Conservation (phyloP, 768 basidiomycete genomes). For the Leccinum imitatum region DNA sequence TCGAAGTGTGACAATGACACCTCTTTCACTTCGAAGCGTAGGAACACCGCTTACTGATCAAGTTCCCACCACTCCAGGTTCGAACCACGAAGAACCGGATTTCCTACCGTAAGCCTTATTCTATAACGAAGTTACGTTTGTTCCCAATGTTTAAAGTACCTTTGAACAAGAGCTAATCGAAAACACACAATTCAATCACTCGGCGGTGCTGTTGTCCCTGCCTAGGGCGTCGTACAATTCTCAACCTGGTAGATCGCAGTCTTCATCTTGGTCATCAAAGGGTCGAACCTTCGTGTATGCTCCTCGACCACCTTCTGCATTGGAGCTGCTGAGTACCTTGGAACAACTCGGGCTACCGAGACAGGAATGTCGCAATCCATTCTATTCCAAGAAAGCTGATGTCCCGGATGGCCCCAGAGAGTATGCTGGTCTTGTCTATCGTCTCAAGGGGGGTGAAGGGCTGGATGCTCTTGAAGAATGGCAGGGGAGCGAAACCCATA, state of each 20-base stretch:
- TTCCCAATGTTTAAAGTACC: constrained; percentile 9
- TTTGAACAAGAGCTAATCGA: constrained; percentile 14
- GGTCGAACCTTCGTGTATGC: constrained; percentile 44
- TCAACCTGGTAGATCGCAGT: constrained; percentile 2
- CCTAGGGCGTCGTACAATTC: constrained; percentile 23
- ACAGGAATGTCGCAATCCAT: constrained; percentile 74
- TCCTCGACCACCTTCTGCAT: constrained; percentile 48
- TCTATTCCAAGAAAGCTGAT: constrained; percentile 73
- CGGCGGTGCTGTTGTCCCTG: not conserved
- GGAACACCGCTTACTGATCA: not conserved
- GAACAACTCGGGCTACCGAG: constrained; percentile 48
- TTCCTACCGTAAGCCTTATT: constrained; percentile 19
- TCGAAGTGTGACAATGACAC: constrained; percentile 1
- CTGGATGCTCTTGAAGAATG: constrained; percentile 63
- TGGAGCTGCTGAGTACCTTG: constrained; percentile 45
- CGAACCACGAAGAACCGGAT: constrained; percentile 12
- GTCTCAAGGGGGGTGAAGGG: constrained; percentile 62
- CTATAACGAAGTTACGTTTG: not conserved
- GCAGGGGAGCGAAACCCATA: constrained; percentile 26
- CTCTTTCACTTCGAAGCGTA: constrained; percentile 5
- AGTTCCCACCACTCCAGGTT: not conserved
- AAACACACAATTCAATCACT: not conserved
- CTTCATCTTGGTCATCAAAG: not conserved
- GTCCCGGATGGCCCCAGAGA: constrained; percentile 66
- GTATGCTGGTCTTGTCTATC: constrained; percentile 78